phyloP scores from a whole-genome alignment of 768 basidiomycete species.

The Dioszegia hungarica region DNA sequence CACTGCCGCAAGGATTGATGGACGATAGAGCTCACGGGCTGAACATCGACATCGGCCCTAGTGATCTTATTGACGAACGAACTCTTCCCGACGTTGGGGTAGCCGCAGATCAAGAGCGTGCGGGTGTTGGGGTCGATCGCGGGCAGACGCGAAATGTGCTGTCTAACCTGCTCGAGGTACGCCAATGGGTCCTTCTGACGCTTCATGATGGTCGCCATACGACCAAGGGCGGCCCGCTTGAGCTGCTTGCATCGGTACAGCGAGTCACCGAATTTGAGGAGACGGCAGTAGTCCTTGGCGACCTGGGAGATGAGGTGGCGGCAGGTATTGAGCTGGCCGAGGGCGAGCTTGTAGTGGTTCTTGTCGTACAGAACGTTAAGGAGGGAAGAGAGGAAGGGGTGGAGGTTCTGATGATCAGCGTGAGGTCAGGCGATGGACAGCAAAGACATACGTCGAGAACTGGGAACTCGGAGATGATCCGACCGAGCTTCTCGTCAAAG shows the following conservation, averaged over 20 bases:
- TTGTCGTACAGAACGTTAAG: constrained; percentile 99
- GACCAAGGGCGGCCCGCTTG: constrained; percentile 93
- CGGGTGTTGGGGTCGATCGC: constrained; percentile 97
- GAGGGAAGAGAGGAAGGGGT: constrained; percentile 90
- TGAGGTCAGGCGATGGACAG: neutral
- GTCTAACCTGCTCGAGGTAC: constrained; percentile 97
- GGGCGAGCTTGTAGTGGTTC: constrained; percentile 97
- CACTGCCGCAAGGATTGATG: neutral
- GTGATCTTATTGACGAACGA: constrained; percentile 99
- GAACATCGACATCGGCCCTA: constrained; percentile 97
- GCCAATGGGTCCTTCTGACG: constrained; percentile 97
- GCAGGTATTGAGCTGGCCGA: constrained; percentile 93
- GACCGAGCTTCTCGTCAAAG: constrained; percentile 90
- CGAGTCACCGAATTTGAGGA: constrained; percentile 97
- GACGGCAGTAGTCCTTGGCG: constrained; percentile 90
- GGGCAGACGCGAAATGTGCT: constrained; percentile 97
- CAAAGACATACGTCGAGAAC: constrained; percentile 76
- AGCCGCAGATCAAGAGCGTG: constrained; percentile 94
- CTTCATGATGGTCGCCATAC: constrained; percentile 98
- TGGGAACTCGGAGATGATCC: constrained; percentile 92
- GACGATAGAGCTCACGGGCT: constrained; percentile 56
- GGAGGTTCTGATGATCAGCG: constrained; percentile 62
- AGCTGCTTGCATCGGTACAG: constrained; percentile 98
- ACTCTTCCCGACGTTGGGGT: constrained; percentile 98
- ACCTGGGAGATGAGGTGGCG: constrained; percentile 95